phyloP scores from a whole-genome alignment of 108 stramenopile genomes.

The Cyclotella atomus region DNA sequence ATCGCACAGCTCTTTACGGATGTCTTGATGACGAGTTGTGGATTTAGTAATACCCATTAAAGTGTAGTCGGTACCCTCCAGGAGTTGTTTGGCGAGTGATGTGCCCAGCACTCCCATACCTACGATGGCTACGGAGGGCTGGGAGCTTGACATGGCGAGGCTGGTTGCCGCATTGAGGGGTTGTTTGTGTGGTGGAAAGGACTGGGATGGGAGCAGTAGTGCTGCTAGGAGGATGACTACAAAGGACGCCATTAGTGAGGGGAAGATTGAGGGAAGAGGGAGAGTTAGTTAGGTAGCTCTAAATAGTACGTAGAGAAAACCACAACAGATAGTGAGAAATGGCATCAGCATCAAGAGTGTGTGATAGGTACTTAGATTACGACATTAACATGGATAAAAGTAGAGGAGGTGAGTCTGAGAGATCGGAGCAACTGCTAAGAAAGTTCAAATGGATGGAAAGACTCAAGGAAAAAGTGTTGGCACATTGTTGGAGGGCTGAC shows the following conservation, averaged over 20 bases:
- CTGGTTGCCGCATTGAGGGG: background rate
- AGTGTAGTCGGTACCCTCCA: constrained; percentile 19
- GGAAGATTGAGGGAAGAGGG: background rate
- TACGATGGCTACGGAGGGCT: constrained; percentile 60
- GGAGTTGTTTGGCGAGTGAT: constrained; percentile 76
- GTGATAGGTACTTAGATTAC: too few species aligned
- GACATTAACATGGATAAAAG: too few species aligned
- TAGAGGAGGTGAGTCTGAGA: too few species aligned
- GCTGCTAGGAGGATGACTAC: background rate
- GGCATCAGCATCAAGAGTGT: too few species aligned
- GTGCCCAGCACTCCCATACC: constrained; percentile 90
- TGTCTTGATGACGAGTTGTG: constrained; percentile 58
- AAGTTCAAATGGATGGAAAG: too few species aligned
- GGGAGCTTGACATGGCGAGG: constrained; percentile 3
- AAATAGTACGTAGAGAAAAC: background rate
- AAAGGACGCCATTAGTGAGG: background rate
- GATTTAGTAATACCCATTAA: constrained; percentile 86
- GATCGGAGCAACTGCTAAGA: too few species aligned
- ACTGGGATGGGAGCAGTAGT: background rate
- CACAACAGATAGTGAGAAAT: too few species aligned
- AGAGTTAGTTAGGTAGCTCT: background rate
- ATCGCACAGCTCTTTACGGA: constrained; percentile 51
- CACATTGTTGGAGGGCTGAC: too few species aligned
- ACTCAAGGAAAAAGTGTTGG: too few species aligned
- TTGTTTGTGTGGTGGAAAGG: constrained; percentile 18